Evolutionary conservation across 2,329 filamentous ascomycete species (phyloP), one percentile per base, ranked within the genome.

Genomic region (Colletotrichum tofieldiae): DNA sequence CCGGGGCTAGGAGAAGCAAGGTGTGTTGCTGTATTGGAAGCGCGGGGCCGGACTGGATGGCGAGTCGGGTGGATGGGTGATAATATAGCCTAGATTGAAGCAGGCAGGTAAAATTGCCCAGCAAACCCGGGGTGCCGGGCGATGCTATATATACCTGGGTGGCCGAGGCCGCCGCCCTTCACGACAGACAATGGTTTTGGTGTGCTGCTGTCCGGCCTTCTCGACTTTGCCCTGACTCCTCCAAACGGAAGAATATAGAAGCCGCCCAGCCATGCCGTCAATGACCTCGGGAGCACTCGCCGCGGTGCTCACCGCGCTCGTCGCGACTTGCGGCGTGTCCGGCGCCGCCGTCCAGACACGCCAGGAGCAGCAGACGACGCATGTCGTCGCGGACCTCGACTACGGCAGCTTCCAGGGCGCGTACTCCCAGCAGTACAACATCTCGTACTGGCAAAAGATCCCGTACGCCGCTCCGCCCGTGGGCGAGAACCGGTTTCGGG

Each of bases 381-480:
- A 72, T 20, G 47, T 72, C 32, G 65, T 72, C 39, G 65, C 66
- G 39, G 60, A 70, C 45, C 81, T 88, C 8, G 83, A 86, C 77
- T 88, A 88, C 75, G 86, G 86, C 37, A 84, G 81, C 23, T 89
- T 91, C 73, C 81, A 84, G 74, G 89, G 89, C 23, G 84, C 85
- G 56, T 88, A 88, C 75, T 85, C 85, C 23, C 73, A 80, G 11
- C 75, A 78, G 3, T 90, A 90, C 76, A 89, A 91, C 75, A 85
- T 91, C 52, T 87, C 85, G 35, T 89, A 90, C 79, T 91, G 85
- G 80, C 86, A 86, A 73, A 90, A 88, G 75, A 90, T 92, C 60
- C 90, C 90, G 20, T 92, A 88, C 75, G 89, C 87, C 6, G 87
- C 89, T 16, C 88, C 90, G 1, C 89, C 90, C 18, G 80, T 84